Percentiles rank a stretch among this genome's conserved stretches.
Conservation (phyloP, 106 monocot genomes). For the Apostasia shenzhenica region DNA sequence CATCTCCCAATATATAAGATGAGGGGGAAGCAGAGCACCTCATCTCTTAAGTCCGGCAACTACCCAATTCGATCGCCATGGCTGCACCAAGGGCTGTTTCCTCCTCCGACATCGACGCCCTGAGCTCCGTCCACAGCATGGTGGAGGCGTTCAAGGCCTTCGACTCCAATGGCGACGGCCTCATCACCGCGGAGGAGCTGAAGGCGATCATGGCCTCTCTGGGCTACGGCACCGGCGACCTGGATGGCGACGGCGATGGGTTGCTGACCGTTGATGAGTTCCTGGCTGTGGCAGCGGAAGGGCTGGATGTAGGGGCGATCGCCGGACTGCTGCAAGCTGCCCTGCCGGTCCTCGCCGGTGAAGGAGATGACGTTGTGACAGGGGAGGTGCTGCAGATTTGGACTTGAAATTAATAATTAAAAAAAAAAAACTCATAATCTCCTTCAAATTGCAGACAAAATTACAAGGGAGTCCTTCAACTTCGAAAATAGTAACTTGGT, state of each 20-base stretch:
- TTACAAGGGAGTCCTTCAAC: no score
- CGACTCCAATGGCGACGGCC: slow-evolving; percentile 46
- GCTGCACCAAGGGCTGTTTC: slow-evolving; percentile 1
- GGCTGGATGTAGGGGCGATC: slow-evolving; percentile 21
- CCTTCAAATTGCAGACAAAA: no score
- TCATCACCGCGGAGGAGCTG: slow-evolving; percentile 34
- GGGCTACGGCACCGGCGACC: slow-evolving; percentile 14
- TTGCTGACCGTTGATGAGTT: slow-evolving; percentile 31
- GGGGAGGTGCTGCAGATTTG: no score
- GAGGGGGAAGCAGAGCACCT: no score
- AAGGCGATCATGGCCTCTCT: slow-evolving; percentile 39
- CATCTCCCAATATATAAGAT: no score
- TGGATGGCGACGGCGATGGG: slow-evolving; percentile 19
- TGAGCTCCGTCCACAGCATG: slow-evolving; percentile 31
- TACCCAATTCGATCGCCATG: background rate
- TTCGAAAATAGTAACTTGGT: no score
- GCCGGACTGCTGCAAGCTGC: slow-evolving; percentile 22
- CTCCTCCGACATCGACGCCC: slow-evolving; percentile 20
- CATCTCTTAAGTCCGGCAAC: no score
- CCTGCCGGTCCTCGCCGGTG: slow-evolving; percentile 7
- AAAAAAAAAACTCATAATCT: no score
- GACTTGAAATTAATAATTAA: no score
- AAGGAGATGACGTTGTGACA: background rate
- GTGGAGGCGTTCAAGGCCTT: slow-evolving; percentile 50
- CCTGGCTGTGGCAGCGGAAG: slow-evolving; percentile 22